A percentile compares a stretch with the other conserved stretches of the same genome.
Evolutionary conservation across 805 yeast genomes (phyloP).

Genomic region (Hanseniaspora lachancei): DNA sequence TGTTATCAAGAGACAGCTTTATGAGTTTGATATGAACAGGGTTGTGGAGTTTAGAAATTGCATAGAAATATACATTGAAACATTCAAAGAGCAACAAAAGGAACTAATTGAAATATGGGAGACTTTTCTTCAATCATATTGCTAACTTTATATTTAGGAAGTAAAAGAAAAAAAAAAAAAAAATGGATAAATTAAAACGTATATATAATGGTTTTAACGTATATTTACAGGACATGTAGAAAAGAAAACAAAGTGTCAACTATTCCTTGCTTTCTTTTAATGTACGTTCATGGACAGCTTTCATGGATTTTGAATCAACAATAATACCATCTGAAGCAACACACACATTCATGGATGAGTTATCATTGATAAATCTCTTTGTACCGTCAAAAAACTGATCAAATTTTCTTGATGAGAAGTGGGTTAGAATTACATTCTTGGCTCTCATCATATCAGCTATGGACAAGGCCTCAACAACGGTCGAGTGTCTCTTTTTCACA

Average conservation of each 20-base stretch:
- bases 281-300: background rate
- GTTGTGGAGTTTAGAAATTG: constrained; percentile 75
- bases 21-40: constrained; percentile 56
- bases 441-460: constrained; percentile 64
- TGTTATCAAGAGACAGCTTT: constrained; percentile 55
- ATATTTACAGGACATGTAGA: no score
- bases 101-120: constrained; percentile 83
- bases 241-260: no score
- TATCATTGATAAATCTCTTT: background rate
- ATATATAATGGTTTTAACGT: no score
- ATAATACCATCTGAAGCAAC: constrained; percentile 61
- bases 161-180: no score
- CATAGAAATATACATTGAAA: constrained; percentile 80
- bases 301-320: constrained; percentile 18
- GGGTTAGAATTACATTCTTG: constrained; percentile 62
- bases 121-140: constrained; percentile 34
- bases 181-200: no score
- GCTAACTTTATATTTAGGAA: background rate
- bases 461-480: constrained; percentile 71
- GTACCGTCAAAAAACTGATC: constrained; percentile 21
- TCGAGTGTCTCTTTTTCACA: constrained; percentile 65
- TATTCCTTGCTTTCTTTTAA: background rate
- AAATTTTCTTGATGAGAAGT: constrained; percentile 63
- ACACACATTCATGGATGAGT: constrained; percentile 20
- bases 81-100: constrained; percentile 84